These are phyloP conservation scores for Bonia amplexicaulis DNA, from an alignment of 176 grass and related monocot genomes.

Conservation along the genomic window DNA sequence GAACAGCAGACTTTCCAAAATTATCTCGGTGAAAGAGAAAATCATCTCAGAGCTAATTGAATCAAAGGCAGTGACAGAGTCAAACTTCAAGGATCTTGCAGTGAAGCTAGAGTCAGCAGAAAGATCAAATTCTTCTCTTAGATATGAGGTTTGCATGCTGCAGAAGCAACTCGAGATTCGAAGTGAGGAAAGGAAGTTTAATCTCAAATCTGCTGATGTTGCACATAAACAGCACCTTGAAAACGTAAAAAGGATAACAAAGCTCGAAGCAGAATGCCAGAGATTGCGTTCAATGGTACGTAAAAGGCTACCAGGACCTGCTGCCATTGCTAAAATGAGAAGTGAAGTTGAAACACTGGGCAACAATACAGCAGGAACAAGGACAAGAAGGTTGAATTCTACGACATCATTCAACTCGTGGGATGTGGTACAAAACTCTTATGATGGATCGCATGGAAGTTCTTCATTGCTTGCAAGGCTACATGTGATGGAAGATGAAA, in stretches of 20 bases:
- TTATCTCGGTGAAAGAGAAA: constrained; percentile 55
- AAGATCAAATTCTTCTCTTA: constrained; percentile 72
- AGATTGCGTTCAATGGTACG: constrained; percentile 76
- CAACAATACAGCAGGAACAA: constrained; percentile 18
- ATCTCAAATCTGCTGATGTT: constrained; percentile 77
- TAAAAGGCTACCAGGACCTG: constrained; percentile 83
- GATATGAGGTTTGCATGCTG: constrained; percentile 90
- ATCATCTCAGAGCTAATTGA: constrained; percentile 57
- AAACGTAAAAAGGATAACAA: constrained; percentile 74
- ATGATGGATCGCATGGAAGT: constrained; percentile 36
- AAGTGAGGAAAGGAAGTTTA: constrained; percentile 81
- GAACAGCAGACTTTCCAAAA: constrained; percentile 60
- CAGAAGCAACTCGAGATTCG: constrained; percentile 96
- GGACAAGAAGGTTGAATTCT: constrained; percentile 38
- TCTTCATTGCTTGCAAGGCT: constrained; percentile 65
- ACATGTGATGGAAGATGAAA: constrained; percentile 60
- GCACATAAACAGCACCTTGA: constrained; percentile 87
- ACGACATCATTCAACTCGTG: not conserved
- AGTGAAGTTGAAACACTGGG: constrained; percentile 72
- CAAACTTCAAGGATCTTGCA: constrained; percentile 41
- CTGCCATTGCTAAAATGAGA: constrained; percentile 95
- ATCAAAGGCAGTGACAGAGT: constrained; percentile 50
- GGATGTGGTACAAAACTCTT: constrained; percentile 16
- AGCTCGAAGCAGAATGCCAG: constrained; percentile 90
- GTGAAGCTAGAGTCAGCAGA: constrained; percentile 53